Evolutionary conservation across 2,329 filamentous ascomycete species (phyloP).

Genomic region (Alternaria arbusti): DNA sequence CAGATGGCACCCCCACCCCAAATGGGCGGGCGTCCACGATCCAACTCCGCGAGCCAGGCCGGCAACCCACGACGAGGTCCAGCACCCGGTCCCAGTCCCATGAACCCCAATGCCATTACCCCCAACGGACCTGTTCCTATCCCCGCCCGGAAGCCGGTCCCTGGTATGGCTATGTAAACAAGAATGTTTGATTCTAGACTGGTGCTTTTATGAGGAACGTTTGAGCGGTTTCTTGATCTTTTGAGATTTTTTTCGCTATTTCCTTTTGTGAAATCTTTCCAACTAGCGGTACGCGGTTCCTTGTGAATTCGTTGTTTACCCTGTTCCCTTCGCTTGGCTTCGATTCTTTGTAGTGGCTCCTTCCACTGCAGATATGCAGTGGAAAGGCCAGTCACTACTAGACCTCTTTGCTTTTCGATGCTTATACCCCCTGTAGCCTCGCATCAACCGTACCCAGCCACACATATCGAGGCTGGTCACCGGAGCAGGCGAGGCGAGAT

Average conservation of each 20-base stretch:
- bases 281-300: not conserved
- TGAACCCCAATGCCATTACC: conserved; percentile 38
- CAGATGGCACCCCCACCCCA: conserved; percentile 40
- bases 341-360: conserved; percentile 1
- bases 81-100: conserved; percentile 46
- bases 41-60: conserved; percentile 47
- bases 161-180: conserved; percentile 52
- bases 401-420: conserved; percentile 19
- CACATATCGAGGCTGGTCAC: not conserved
- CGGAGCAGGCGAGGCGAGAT: not conserved
- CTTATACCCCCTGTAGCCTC: conserved; percentile 25
- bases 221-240: conserved; percentile 19
- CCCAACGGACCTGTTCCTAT: conserved; percentile 24
- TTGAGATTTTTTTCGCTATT: conserved; percentile 2
- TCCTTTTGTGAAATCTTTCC: conserved; percentile 5
- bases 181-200: not conserved
- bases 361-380: not conserved
- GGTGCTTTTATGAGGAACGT: conserved; percentile 34
- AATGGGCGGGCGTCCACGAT: conserved; percentile 42
- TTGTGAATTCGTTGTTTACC: conserved; percentile 9
- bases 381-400: conserved; percentile 1
- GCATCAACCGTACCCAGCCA: not conserved
- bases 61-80: conserved; percentile 34
- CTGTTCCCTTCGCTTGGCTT: conserved; percentile 16
- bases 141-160: conserved; percentile 55